Percentiles rank a stretch among this genome's conserved stretches.
Conservation (phyloP, 2,329 filamentous ascomycete genomes). For the Cladosporium colombiae region DNA sequence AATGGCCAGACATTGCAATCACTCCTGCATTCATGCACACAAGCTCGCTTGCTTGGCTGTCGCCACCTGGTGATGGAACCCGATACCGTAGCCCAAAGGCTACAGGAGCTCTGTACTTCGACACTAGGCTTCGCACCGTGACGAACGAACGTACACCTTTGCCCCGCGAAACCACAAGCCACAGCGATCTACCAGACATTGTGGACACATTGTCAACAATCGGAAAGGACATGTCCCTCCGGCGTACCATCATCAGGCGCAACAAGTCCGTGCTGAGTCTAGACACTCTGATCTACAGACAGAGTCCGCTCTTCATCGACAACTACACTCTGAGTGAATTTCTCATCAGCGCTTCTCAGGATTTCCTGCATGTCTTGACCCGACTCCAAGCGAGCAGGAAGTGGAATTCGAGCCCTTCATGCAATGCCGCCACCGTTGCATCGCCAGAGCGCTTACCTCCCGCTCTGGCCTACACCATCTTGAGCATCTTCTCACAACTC, state of each 20-base stretch:
- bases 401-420: no score
- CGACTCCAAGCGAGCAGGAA: neutral
- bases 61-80: neutral
- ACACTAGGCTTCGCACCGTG: neutral
- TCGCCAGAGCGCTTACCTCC: neutral
- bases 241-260: neutral
- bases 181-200: neutral
- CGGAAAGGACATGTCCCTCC: neutral
- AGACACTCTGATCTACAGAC: neutral
- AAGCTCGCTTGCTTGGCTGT: neutral
- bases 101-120: neutral
- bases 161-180: neutral
- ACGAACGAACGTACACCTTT: neutral
- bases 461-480: neutral
- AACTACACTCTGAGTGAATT: neutral
- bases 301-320: neutral
- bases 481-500: neutral
- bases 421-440: no score
- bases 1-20: neutral
- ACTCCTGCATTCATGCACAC: neutral
- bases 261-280: neutral
- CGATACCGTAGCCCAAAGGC: neutral
- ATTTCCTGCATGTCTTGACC: neutral
- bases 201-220: neutral
- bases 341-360: neutral